These are phyloP conservation scores for Aplosporella prunicola DNA, from an alignment of 2,329 filamentous ascomycete genomes.

Conservation along the genomic window DNA sequence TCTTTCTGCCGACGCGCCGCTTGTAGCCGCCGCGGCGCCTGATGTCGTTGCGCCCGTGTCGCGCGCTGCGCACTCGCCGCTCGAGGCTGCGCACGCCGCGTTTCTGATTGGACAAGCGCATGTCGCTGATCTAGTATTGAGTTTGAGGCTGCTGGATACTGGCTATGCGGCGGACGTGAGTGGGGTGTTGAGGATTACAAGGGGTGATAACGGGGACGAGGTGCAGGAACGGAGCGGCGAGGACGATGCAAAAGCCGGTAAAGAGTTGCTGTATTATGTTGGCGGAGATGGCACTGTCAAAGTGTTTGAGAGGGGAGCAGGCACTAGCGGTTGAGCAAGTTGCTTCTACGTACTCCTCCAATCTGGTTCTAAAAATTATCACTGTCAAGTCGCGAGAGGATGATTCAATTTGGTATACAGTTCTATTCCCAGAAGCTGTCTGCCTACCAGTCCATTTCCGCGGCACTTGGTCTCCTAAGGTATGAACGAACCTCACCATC, in stretches of 20 bases:
- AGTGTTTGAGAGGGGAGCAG: conserved; percentile 71
- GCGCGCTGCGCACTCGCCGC: conserved; percentile 40
- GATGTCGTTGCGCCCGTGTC: conserved; percentile 14
- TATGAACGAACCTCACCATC: no score
- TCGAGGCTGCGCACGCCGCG: conserved; percentile 64
- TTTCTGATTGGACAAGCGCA: conserved; percentile 67
- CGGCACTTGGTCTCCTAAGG: no score
- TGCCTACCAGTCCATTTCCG: no score
- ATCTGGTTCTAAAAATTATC: no score
- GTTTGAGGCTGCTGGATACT: conserved; percentile 69
- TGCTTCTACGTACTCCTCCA: no score
- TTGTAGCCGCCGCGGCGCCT: conserved; percentile 43
- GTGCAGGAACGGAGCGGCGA: conserved; percentile 28
- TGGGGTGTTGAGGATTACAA: conserved; percentile 70
- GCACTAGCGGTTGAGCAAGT: no score
- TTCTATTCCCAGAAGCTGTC: no score
- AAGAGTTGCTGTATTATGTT: conserved; percentile 74
- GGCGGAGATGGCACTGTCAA: conserved; percentile 67
- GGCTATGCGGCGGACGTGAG: conserved; percentile 86
- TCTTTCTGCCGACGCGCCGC: conserved; percentile 62
- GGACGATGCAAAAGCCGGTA: conserved; percentile 21
- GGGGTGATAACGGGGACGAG: conserved; percentile 39
- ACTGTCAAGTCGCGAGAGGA: no score
- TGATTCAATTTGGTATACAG: no score
- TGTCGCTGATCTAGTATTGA: conserved; percentile 59